These are phyloP conservation scores for Taphrina sp. DNA, from an alignment of 1,139 yeast genomes.

Conservation along the genomic window DNA sequence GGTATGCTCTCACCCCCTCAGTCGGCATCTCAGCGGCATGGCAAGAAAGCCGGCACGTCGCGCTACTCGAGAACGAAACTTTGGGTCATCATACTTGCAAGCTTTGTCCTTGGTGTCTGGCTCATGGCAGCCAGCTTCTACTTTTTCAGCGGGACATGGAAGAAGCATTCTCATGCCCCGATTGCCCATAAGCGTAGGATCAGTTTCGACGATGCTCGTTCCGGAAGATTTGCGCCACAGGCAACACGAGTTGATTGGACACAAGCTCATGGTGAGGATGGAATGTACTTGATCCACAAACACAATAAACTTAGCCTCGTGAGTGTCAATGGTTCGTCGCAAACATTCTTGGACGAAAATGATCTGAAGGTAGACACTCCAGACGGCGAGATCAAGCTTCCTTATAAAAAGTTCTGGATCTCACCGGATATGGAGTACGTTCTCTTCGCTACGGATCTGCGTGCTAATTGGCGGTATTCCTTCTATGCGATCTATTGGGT, in stretches of 20 bases:
- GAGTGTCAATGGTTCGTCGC: conserved; percentile 18
- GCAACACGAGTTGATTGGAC: conserved; percentile 25
- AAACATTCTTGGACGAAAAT: conserved; percentile 9
- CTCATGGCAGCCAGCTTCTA: conserved; percentile 4
- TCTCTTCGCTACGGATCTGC: conserved; percentile 48
- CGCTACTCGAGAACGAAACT: background rate
- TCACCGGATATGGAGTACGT: conserved; percentile 34
- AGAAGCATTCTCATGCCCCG: conserved; percentile 18
- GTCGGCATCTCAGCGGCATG: background rate
- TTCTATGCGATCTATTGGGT: conserved; percentile 66
- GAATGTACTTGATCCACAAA: conserved; percentile 15
- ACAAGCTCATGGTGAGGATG: conserved; percentile 27
- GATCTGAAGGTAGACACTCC: conserved; percentile 17
- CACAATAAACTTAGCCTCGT: conserved; percentile 8
- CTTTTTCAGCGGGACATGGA: conserved; percentile 8
- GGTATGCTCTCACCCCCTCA: background rate
- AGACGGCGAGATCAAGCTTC: conserved; percentile 5
- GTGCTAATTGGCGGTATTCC: conserved; percentile 74
- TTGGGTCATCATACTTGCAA: background rate
- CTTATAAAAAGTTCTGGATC: conserved; percentile 19
- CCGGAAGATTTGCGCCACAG: conserved; percentile 1
- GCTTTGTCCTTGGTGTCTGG: conserved; percentile 4
- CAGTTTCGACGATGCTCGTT: conserved; percentile 10
- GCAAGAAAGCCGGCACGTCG: background rate
- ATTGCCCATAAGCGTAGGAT: conserved; percentile 18